Evolutionary conservation across 495 filamentous ascomycete genomes (phyloP), one percentile per base, ranked within the genome.

Genomic region (Jackrogersella multiformis): DNA sequence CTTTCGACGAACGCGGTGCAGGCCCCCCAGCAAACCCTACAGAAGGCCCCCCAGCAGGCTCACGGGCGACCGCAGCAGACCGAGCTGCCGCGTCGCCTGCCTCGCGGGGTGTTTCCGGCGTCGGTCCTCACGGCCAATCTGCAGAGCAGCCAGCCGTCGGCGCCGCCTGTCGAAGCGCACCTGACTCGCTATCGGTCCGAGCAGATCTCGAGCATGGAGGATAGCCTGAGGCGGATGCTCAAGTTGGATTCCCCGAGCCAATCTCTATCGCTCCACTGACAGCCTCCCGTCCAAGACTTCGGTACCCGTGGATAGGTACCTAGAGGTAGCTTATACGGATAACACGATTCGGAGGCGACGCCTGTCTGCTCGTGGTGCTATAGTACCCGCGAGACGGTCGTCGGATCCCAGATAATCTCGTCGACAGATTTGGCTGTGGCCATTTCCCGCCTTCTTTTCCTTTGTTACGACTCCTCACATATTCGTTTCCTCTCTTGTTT

Each of bases 151-250:
- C 67, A 64, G 16, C 12, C 62, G 15, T 23, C 67, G 0, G 13
- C 55, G 24, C 51, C 73, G 6, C 46, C 53, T 1, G 61, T 45
- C 1, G 55, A 62, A 35, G 53, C 49, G 2, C 66, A 71, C 10
- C 32, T 63, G 1, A 34, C 68, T 1, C 38, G 46, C 7, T 55
- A 59, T 30, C 76, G 72, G 26, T 48, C 76, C 5, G 56, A 76
- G 6, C 74, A 82, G 39, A 36, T 85, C 52, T 42, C 72, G 44
- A 66, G 76, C 3, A 82, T 84, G 76, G 83, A 85, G 64, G 78
- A 84, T 38, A 76, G 74, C 54, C 80, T 86, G 30, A 77, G 82
- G 16, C 80, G 77, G 26, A 78, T 84, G 20, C 67, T 86, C 24
- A 85, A 85, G 54, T 66, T 84, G 18, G 79, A 79, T 23, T 53